Percentiles rank a stretch among this genome's conserved stretches.
phyloP scores from a whole-genome alignment of 176 grass and related monocot species.

The Tillandsia fasciculata region DNA sequence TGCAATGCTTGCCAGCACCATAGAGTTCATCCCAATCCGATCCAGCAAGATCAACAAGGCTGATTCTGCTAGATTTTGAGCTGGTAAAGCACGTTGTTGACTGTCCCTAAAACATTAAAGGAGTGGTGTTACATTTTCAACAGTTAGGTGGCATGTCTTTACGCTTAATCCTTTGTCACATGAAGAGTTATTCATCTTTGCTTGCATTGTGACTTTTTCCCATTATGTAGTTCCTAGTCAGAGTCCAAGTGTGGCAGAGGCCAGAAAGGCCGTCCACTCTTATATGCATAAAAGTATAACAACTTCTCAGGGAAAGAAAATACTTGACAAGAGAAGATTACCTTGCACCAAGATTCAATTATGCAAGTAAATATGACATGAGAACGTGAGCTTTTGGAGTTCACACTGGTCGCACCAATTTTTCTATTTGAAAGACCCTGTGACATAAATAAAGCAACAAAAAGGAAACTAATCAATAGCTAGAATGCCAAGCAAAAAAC shows the following conservation, averaged over 20 bases:
- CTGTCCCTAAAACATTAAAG: constrained; percentile 40
- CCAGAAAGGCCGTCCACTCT: neutral
- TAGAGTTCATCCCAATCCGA: constrained; percentile 52
- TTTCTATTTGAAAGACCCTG: constrained; percentile 95
- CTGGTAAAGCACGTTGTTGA: constrained; percentile 69
- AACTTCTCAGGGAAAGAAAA: neutral
- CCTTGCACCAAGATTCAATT: constrained; percentile 97
- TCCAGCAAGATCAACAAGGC: constrained; percentile 83
- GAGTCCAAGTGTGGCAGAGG: too few species aligned
- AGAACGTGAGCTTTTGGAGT: constrained; percentile 94
- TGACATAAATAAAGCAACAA: neutral
- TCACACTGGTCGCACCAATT: constrained; percentile 73
- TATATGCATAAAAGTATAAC: neutral
- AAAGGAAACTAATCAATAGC: neutral
- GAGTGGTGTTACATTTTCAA: neutral
- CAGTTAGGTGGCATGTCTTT: neutral
- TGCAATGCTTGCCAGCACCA: constrained; percentile 38
- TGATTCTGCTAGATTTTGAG: constrained; percentile 86
- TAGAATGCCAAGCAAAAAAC: neutral
- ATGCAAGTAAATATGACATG: constrained; percentile 83
- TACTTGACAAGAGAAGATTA: constrained; percentile 10
- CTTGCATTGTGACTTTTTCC: too few species aligned
- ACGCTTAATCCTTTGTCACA: neutral
- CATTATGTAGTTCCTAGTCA: too few species aligned
- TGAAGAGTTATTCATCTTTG: neutral